Conservation (phyloP, 2,329 filamentous ascomycete species). For the Calonectria pseudoreteaudii region DNA sequence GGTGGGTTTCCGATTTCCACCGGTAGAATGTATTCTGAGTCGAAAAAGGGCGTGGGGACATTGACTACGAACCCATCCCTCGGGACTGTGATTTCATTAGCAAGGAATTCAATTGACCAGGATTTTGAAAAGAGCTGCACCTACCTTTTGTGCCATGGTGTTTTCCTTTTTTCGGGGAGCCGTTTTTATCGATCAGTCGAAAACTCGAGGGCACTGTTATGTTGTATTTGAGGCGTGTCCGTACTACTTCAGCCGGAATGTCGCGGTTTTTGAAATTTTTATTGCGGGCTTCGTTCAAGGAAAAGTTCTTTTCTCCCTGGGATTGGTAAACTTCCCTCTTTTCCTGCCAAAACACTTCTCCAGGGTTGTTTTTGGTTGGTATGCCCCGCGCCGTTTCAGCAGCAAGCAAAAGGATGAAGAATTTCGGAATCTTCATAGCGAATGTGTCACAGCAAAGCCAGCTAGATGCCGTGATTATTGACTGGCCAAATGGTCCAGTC, state of each 20-base stretch:
- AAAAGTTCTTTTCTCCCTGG: background rate
- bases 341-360: background rate
- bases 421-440: background rate
- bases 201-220: background rate
- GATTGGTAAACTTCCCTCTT: background rate
- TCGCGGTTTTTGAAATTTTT: background rate
- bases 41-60: constrained; percentile 26
- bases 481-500: background rate
- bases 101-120: background rate
- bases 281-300: background rate
- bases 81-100: background rate
- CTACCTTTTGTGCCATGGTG: background rate
- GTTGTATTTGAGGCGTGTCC: background rate
- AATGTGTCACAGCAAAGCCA: background rate
- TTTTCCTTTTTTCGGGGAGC: background rate
- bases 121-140: no score
- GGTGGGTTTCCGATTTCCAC: constrained; percentile 58
- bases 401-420: background rate
- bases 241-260: background rate
- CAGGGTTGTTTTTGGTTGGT: background rate
- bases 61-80: background rate
- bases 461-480: no score
- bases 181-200: background rate
- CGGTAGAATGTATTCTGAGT: constrained; percentile 52
- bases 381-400: background rate